A percentile compares a stretch with the other conserved stretches of the same genome.
Evolutionary conservation across 2,329 filamentous ascomycete genomes (phyloP).

Genomic region (Fusarium sp.): DNA sequence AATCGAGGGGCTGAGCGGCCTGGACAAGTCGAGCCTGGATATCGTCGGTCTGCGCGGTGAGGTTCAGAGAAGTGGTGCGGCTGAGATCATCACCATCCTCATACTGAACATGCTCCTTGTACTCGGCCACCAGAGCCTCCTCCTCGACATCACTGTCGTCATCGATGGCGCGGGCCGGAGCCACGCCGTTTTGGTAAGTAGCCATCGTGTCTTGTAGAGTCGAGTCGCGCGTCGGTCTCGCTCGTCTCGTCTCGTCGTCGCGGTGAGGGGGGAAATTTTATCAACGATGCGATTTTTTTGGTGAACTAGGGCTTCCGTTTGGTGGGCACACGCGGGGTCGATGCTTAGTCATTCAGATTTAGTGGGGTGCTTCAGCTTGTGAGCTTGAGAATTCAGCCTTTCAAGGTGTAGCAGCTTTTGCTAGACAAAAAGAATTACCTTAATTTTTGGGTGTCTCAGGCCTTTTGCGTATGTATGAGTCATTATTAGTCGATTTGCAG

Average conservation of each 20-base stretch:
- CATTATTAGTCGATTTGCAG: slow-evolving; percentile 43
- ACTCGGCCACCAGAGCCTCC: slow-evolving; percentile 94
- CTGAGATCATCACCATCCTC: slow-evolving; percentile 87
- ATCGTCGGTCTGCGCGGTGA: slow-evolving; percentile 84
- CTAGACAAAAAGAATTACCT: slow-evolving; percentile 8
- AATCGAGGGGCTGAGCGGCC: slow-evolving; percentile 94
- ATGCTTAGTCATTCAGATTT: slow-evolving; percentile 14
- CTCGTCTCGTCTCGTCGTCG: slow-evolving; percentile 45
- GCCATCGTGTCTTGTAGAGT: slow-evolving; percentile 62
- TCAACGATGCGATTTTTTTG: slow-evolving; percentile 43
- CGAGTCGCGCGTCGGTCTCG: slow-evolving; percentile 46
- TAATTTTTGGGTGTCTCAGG: slow-evolving; percentile 18
- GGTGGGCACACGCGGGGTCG: slow-evolving; percentile 42
- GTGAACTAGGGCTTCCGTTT: slow-evolving; percentile 55
- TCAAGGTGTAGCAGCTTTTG: slow-evolving; percentile 8
- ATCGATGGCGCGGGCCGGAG: slow-evolving; percentile 70
- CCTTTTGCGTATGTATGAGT: slow-evolving; percentile 40
- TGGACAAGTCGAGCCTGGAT: slow-evolving; percentile 92
- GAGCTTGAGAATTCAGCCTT: slow-evolving; percentile 19
- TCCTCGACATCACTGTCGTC: slow-evolving; percentile 96
- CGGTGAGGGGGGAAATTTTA: slow-evolving; percentile 53
- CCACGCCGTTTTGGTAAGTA: slow-evolving; percentile 70
- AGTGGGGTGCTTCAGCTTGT: slow-evolving; percentile 47
- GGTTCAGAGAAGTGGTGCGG: slow-evolving; percentile 75
- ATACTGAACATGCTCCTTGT: slow-evolving; percentile 95